A percentile compares a stretch with the other conserved stretches of the same genome.
These are phyloP conservation scores for Clathrospora elynae DNA, from an alignment of 2,329 filamentous ascomycete genomes.

Conservation along the genomic window DNA sequence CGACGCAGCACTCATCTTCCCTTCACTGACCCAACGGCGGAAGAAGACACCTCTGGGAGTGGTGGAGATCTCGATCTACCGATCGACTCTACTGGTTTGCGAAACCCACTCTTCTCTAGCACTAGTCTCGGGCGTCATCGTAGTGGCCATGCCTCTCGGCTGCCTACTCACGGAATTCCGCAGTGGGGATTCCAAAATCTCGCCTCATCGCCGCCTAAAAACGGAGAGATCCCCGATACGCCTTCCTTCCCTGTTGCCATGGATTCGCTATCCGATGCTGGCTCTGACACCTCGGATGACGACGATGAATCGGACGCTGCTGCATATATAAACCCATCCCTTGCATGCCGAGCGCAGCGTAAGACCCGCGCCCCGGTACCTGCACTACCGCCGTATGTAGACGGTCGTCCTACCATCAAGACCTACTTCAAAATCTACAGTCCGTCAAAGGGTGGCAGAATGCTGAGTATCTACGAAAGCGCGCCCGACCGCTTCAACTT, in stretches of 20 bases:
- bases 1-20: slow-evolving; percentile 34
- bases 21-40: slow-evolving; percentile 30
- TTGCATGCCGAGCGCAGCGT: slow-evolving; percentile 23
- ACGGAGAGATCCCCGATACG: slow-evolving; percentile 24
- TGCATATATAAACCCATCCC: slow-evolving; percentile 36
- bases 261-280: slow-evolving; percentile 28
- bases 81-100: slow-evolving; percentile 34
- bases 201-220: slow-evolving; percentile 20
- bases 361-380: slow-evolving; percentile 35
- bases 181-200: slow-evolving; percentile 19
- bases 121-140: slow-evolving; percentile 27
- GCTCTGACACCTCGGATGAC: slow-evolving; percentile 34
- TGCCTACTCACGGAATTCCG: slow-evolving; percentile 23
- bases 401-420: slow-evolving; percentile 61
- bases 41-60: slow-evolving; percentile 54
- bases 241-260: slow-evolving; percentile 26
- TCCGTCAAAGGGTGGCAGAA: slow-evolving; percentile 62
- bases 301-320: slow-evolving; percentile 29
- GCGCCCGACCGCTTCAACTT: slow-evolving; percentile 65
- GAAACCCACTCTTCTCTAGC: slow-evolving; percentile 30
- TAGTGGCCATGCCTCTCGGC: slow-evolving; percentile 19
- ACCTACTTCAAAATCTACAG: slow-evolving; percentile 68
- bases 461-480: slow-evolving; percentile 64
- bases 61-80: slow-evolving; percentile 52
- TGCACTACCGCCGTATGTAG: slow-evolving; percentile 60